Percentiles rank a stretch among this genome's conserved stretches.
Conservation (phyloP, 2,329 filamentous ascomycete genomes). For the Colletotrichum phormii region DNA sequence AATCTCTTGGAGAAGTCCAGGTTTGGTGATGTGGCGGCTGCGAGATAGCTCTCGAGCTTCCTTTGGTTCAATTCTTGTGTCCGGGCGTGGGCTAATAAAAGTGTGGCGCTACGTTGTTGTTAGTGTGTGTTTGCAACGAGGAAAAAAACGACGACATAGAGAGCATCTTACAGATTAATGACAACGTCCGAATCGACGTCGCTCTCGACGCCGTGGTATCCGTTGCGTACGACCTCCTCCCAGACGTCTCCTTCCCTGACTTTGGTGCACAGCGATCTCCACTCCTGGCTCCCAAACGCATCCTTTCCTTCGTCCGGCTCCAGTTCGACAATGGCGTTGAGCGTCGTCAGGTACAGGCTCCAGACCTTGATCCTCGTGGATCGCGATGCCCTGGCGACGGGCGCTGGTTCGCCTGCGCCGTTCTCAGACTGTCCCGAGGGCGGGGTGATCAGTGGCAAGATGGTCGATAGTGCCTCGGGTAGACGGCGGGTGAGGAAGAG, state of each 20-base stretch:
- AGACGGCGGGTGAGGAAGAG: slow-evolving; percentile 94
- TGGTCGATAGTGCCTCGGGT: slow-evolving; percentile 86
- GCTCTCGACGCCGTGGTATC: slow-evolving; percentile 88
- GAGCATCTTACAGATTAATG: slow-evolving; percentile 76
- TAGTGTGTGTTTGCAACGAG: slow-evolving; percentile 10
- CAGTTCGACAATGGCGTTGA: slow-evolving; percentile 91
- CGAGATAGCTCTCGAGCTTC: slow-evolving; percentile 88
- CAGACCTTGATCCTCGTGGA: slow-evolving; percentile 94
- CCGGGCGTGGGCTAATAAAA: slow-evolving; percentile 89
- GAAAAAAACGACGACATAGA: neutral
- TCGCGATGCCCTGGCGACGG: slow-evolving; percentile 82
- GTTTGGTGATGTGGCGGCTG: slow-evolving; percentile 77
- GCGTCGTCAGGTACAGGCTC: slow-evolving; percentile 94
- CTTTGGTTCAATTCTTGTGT: slow-evolving; percentile 88
- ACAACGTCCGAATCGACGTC: slow-evolving; percentile 96
- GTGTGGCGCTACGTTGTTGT: slow-evolving; percentile 74
- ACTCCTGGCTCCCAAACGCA: slow-evolving; percentile 86
- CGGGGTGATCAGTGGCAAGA: slow-evolving; percentile 83
- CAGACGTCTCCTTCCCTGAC: slow-evolving; percentile 93
- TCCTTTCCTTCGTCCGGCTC: slow-evolving; percentile 91
- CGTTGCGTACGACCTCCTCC: slow-evolving; percentile 89
- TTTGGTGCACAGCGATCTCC: slow-evolving; percentile 83
- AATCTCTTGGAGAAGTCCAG: slow-evolving; percentile 78
- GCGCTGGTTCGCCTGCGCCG: slow-evolving; percentile 68
- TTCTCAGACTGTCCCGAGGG: slow-evolving; percentile 59